Percentiles rank a stretch among this genome's conserved stretches.
These are phyloP conservation scores for Geotrichum australiense DNA, from an alignment of 1,139 yeast species.

Conservation along the genomic window DNA sequence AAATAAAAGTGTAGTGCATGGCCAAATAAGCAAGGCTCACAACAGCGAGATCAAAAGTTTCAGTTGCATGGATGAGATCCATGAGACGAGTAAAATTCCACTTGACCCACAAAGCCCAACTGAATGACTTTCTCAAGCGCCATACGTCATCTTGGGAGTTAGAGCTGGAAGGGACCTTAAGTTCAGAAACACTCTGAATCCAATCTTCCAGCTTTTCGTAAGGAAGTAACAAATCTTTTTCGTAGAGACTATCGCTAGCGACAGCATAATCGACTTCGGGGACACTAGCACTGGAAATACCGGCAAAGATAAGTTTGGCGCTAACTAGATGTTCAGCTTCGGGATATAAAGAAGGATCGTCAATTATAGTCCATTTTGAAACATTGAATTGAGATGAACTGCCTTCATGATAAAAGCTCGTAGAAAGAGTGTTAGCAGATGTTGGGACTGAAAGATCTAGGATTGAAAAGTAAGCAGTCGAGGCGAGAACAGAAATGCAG, in stretches of 20 bases:
- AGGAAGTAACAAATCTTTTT: constrained; percentile 41
- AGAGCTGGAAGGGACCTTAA: constrained; percentile 33
- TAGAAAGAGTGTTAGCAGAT: constrained; percentile 25
- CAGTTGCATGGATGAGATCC: constrained; percentile 65
- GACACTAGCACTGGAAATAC: constrained; percentile 19
- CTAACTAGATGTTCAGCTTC: constrained; percentile 33
- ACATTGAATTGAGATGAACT: constrained; percentile 17
- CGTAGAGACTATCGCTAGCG: constrained; percentile 35
- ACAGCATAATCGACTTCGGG: constrained; percentile 17
- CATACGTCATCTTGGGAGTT: constrained; percentile 55
- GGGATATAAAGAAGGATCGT: constrained; percentile 29
- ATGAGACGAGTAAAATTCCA: constrained; percentile 42
- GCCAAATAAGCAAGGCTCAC: constrained; percentile 80
- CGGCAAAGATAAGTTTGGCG: constrained; percentile 25
- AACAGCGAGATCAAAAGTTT: constrained; percentile 75
- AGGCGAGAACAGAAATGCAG: constrained; percentile 64
- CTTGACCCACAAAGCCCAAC: constrained; percentile 55
- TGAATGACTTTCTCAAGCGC: constrained; percentile 55
- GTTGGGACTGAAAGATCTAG: constrained; percentile 68
- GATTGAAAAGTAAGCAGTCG: constrained; percentile 73
- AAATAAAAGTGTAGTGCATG: constrained; percentile 79
- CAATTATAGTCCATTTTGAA: constrained; percentile 27
- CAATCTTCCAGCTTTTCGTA: constrained; percentile 33
- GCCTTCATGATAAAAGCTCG: constrained; percentile 25
- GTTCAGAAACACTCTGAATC: constrained; percentile 35